Evolutionary conservation across 108 stramenopile genomes (phyloP), one percentile per base, ranked within the genome.

Genomic region (Parietichytrium sp.): DNA sequence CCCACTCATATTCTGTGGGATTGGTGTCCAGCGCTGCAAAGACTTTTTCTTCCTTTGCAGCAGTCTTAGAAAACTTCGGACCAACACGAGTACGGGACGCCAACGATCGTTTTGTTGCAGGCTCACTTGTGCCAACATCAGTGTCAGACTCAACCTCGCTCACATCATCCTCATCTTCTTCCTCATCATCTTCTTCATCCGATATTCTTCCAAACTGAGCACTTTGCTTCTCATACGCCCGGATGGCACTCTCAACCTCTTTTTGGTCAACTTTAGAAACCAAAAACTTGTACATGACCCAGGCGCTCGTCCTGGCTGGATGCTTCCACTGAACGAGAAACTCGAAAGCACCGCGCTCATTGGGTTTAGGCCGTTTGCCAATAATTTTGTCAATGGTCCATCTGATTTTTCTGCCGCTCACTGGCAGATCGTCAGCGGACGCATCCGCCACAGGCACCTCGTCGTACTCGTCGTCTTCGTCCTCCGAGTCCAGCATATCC

Each of bases 271-370:
- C 38, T 25, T 72, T 72, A 25, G 33, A 6, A 18, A n/a, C 61
- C 6, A 72, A 42, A 20, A 23, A 33, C 8, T 36, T 23, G 15
- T 16, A n/a, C 10, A n/a, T 72, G 20, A 33, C 36, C 61, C 61
- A 72, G 10, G 36, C 61, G 10, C 38, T 72, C n/a, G 38, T 13
- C 1, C 7, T 23, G 1, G 10, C 13, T n/a, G 61, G 61, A 47
- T n/a, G 23, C 6, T 36, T n/a, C 61, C 61, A 72, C 2, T 72
- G 61, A 16, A 72, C 61, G 42, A 72, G 61, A 42, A 45, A 72
- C 3, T 72, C 61, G 61, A 72, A 10, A 42, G 26, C 20, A 26
- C 15, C 1, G 20, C 15, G 25, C 26, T 16, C 20, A 26, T 27
- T 55, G 26, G 20, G 23, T 13, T 27, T n/a, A 13, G 52, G 29